Base-by-base conservation (phyloP, 805 yeast species). In the Sungouiella thailandica region DNA sequence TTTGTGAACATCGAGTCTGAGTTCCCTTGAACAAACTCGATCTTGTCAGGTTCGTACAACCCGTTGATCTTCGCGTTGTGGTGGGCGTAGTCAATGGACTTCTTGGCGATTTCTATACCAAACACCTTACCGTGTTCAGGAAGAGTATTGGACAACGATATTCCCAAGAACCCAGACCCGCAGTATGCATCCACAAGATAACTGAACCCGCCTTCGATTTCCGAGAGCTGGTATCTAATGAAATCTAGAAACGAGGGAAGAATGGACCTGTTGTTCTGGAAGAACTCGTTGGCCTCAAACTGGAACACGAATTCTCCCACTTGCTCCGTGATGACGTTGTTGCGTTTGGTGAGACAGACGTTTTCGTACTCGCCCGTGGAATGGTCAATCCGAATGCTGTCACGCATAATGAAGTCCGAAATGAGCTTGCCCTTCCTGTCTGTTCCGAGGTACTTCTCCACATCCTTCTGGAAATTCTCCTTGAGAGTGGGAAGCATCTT, bases 91-190 rank as follows among this genome's bases (percentile, higher is more conserved):
- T 54, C 44, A 7, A 67, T 56, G 3, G 67, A 50, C 7, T 35
- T 38, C 13, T 41, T 43, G 2, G 68, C 55, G 6, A 68, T 46
- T 39, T 68, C 74, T 15, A 68, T 62, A 1, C 74, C 74, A 41
- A 60, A 55, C 0, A 67, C 57, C 34, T 63, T 59, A 0, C 66
- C 68, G 7, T 45, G 47, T 1, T 52, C 44, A 1, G 55, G 49
- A 7, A 61, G 41, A 7, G 40, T 46, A 9, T 55, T 45, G 0
- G 65, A 50, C 18, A 66, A 50, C 2, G 60, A 47, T 9, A 68
- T 64, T 0, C 70, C 70, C 40, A 68, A 61, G 40, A 68, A 62
- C 3, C 74, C 74, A 5, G 67, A 58, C 6, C 74, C 74, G 45
- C 74, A 68, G 44, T 68, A 68, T 3, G 72, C 55, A 37, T 68